Base-by-base conservation (phyloP, 2,329 filamentous ascomycete species). In the Venturia aucupariae region DNA sequence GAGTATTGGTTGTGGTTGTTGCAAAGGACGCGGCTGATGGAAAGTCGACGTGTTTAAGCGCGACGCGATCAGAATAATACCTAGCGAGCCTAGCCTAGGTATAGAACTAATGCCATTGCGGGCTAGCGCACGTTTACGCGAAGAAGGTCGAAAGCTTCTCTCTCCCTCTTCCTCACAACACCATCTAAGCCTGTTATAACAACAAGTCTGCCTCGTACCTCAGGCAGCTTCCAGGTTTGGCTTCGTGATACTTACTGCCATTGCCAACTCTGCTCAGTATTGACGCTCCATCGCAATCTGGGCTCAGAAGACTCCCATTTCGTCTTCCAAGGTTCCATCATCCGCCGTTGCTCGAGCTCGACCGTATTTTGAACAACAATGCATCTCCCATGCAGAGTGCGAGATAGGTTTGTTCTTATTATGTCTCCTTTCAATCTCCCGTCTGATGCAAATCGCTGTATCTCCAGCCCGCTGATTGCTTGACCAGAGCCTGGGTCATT, bases 381-480 rank as follows among this genome's bases (percentile, higher is more conserved):
- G 51, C 17, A 35, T 35, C 15, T 19, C 24, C 1, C 48, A 11
- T 6, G 32, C 17, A 32, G 46, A 44, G 1, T 17, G 48, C 62
- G 62, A 42, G 62, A 64, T 19, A 64, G 62, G 62, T 64, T 55
- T 55, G 44, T 59, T 27, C 4, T n/a, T 15, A 51, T 62, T n/a
- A 10, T 57, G 51, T 19, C 1, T 35, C 11, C 51, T 57, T n/a
- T 57, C 15, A 3, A n/a, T 17, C 15, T 22, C 2, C 5, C 15
- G 13, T 41, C 27, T 54, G 24, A 35, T 35, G 3, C 4, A n/a
- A 8, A 8, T 32, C 19, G 8, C 5, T 15, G 27, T 2, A 35
- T 35, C 7, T 35, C 24, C 17, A 19, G 17, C 5, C 10, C 11
- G 51, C 51, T 57, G 51, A 57, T 42, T 63, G 44, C 30, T 19